These are phyloP conservation scores for Cladosporium oxysporum DNA, from an alignment of 2,329 filamentous ascomycete genomes.

Conservation along the genomic window DNA sequence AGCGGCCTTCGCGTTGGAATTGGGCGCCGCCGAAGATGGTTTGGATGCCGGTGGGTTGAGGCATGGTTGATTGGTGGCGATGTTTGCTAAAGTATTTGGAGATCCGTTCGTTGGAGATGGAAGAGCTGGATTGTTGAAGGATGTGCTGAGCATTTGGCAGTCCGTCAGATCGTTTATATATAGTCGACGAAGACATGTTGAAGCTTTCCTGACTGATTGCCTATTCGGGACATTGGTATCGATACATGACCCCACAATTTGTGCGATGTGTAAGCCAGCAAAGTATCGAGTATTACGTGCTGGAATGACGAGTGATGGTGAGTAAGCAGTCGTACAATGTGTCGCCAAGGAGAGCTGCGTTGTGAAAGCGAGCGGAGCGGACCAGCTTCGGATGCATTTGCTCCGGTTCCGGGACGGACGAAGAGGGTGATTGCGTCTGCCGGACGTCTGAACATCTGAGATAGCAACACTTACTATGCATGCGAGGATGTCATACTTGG, in stretches of 20 bases:
- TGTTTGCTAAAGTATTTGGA: too few species aligned
- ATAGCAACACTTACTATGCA: too few species aligned
- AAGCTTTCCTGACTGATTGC: not conserved
- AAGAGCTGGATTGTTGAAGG: too few species aligned
- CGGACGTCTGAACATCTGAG: too few species aligned
- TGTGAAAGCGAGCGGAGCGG: too few species aligned
- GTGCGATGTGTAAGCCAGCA: not conserved
- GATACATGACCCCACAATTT: not conserved
- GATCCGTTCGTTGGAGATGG: not conserved
- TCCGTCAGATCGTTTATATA: not conserved
- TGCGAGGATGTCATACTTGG: too few species aligned
- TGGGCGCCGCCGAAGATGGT: constrained; percentile 40
- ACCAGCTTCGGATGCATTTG: not conserved
- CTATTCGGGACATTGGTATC: not conserved
- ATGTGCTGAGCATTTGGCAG: not conserved
- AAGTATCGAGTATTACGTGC: not conserved
- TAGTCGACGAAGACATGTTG: not conserved
- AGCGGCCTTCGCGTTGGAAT: constrained; percentile 26
- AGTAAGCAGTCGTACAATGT: not conserved
- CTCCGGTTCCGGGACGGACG: too few species aligned
- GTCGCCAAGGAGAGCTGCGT: not conserved
- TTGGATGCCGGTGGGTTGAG: constrained; percentile 34
- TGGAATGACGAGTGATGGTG: not conserved
- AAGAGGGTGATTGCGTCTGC: too few species aligned
- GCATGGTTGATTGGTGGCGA: constrained; percentile 12